Conservation (phyloP, 176 grass and related monocot species). For the Hordeum marinum region DNA sequence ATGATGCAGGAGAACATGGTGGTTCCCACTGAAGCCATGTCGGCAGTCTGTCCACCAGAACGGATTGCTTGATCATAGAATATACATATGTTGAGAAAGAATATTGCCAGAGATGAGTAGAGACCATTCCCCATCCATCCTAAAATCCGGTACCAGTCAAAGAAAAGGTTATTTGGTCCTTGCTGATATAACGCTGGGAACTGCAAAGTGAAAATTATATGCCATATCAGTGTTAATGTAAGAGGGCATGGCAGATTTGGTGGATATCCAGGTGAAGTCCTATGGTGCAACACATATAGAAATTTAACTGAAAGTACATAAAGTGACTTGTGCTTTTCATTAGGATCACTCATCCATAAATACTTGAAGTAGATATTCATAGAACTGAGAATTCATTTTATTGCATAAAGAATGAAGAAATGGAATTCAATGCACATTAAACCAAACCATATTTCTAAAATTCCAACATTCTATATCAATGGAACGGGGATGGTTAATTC, state of each 20-base stretch:
- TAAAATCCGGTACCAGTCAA: slow-evolving; percentile 93
- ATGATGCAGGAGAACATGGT: slow-evolving; percentile 99
- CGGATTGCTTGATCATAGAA: slow-evolving; percentile 74
- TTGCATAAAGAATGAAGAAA: not conserved
- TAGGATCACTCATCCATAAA: not conserved
- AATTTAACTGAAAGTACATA: slow-evolving; percentile 13
- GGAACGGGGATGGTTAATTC: not conserved
- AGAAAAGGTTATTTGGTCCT: slow-evolving; percentile 95
- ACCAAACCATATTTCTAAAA: not conserved
- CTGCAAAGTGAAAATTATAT: slow-evolving; percentile 42
- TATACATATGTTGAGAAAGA: slow-evolving; percentile 85
- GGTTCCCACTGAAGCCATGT: slow-evolving; percentile 91
- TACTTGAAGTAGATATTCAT: slow-evolving; percentile 14
- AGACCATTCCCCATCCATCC: slow-evolving; percentile 99
- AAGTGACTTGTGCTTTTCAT: slow-evolving; percentile 13
- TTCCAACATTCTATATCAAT: not conserved
- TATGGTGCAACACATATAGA: slow-evolving; percentile 1
- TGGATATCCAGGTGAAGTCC: slow-evolving; percentile 6
- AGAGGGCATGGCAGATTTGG: not conserved
- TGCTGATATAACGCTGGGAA: slow-evolving; percentile 98
- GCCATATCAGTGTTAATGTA: slow-evolving; percentile 18
- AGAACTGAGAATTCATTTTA: not conserved
- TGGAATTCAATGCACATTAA: not conserved
- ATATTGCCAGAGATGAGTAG: slow-evolving; percentile 84
- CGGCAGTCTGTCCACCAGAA: slow-evolving; percentile 71